Evolutionary conservation across 2,329 filamentous ascomycete species (phyloP).

Genomic region (Hirsutella thompsonii): DNA sequence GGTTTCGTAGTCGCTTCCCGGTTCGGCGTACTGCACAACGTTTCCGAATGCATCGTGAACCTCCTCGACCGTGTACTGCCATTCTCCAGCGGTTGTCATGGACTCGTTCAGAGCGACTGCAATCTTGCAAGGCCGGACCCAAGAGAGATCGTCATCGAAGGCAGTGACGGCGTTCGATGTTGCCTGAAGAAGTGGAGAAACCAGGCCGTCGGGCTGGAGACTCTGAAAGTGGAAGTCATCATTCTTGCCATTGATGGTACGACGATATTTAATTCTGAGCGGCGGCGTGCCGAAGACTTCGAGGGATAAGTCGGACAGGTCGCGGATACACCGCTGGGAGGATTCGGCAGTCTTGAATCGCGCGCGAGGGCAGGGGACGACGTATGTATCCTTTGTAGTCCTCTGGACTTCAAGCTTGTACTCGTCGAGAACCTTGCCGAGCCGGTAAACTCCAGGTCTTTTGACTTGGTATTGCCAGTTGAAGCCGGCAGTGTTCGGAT

Average conservation of each 20-base stretch:
- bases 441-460: conserved; percentile 76
- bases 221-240: conserved; percentile 85
- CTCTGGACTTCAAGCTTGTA: conserved; percentile 88
- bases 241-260: conserved; percentile 71
- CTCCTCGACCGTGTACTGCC: conserved; percentile 85
- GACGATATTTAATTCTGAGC: conserved; percentile 83
- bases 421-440: conserved; percentile 79
- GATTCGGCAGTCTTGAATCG: conserved; percentile 51
- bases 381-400: conserved; percentile 61
- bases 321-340: conserved; percentile 65
- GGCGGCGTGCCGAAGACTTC: conserved; percentile 83
- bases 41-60: conserved; percentile 89
- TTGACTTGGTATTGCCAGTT: conserved; percentile 63
- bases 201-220: conserved; percentile 77
- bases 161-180: conserved; percentile 48
- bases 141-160: conserved; percentile 56
- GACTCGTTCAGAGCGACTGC: conserved; percentile 83
- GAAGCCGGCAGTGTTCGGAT: conserved; percentile 46
- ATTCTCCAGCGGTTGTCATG: conserved; percentile 63
- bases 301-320: conserved; percentile 74
- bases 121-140: conserved; percentile 66
- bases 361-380: conserved; percentile 77
- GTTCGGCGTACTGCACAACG: conserved; percentile 56
- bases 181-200: conserved; percentile 60
- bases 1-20: conserved; percentile 57